A percentile compares a stretch with the other conserved stretches of the same genome.
Evolutionary conservation across 441 rosid species (phyloP).

Genomic region (Adansonia grandidieri): DNA sequence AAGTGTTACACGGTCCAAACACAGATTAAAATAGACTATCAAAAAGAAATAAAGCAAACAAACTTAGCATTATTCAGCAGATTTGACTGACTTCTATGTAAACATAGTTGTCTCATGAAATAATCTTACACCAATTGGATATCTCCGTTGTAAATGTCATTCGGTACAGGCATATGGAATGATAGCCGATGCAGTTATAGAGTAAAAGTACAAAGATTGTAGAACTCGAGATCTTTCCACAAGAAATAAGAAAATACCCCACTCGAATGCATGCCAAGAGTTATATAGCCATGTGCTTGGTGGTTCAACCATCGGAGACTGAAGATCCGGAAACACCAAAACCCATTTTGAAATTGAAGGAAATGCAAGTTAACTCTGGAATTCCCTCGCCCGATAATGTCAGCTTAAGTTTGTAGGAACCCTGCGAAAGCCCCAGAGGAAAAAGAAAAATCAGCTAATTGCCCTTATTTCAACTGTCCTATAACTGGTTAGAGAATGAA

Average conservation of each 20-base stretch:
- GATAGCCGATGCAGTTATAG: neutral
- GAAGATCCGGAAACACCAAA: slow-evolving; percentile 27
- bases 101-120: neutral
- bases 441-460: neutral
- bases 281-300: neutral
- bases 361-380: slow-evolving; percentile 45
- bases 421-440: slow-evolving; percentile 34
- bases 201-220: neutral
- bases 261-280: neutral
- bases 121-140: neutral
- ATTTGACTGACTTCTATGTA: neutral
- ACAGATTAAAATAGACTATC: neutral
- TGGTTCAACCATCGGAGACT: slow-evolving; percentile 30
- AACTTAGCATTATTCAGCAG: neutral
- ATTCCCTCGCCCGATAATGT: slow-evolving; percentile 31
- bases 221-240: neutral
- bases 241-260: neutral
- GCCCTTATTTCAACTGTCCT: neutral
- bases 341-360: slow-evolving; percentile 50
- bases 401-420: slow-evolving; percentile 46
- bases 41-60: neutral
- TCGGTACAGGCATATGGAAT: neutral
- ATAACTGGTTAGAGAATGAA: neutral
- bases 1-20: no score
- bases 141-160: neutral